Conservation (phyloP, 2,329 filamentous ascomycete genomes). For the Cytospora chrysosperma region DNA sequence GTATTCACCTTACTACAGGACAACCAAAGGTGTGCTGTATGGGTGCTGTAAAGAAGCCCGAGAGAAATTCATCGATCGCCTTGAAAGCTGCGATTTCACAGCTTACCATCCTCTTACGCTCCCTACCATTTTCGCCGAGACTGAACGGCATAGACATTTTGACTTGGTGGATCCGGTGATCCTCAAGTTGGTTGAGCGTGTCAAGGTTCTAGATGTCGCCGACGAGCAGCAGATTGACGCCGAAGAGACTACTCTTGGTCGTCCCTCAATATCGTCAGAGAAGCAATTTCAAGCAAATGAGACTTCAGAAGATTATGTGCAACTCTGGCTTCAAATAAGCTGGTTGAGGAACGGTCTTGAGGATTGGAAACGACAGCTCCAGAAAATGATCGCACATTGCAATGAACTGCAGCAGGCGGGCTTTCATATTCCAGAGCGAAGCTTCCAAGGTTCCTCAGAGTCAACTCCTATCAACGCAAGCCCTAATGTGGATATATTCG, state of each 20-base stretch:
- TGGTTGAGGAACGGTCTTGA: conserved; percentile 23
- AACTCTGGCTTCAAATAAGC: conserved; percentile 27
- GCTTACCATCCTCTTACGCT: neutral
- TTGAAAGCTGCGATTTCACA: neutral
- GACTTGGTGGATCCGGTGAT: conserved; percentile 3
- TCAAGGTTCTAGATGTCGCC: neutral
- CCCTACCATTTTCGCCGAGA: conserved; percentile 13
- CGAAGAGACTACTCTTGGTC: too few species aligned
- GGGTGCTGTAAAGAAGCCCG: neutral
- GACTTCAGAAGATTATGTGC: conserved; percentile 4
- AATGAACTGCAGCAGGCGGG: neutral
- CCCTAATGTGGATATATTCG: conserved; percentile 1
- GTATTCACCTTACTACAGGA: neutral
- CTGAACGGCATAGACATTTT: conserved; percentile 15
- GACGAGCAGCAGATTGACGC: neutral
- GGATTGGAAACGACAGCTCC: conserved; percentile 27
- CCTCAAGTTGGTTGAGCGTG: conserved; percentile 5
- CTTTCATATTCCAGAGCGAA: neutral
- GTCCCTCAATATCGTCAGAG: neutral
- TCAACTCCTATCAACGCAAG: conserved; percentile 5
- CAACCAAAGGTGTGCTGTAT: neutral
- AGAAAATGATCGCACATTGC: conserved; percentile 28
- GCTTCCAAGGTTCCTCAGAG: neutral
- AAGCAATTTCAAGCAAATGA: neutral
- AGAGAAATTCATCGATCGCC: neutral